Evolutionary conservation across 139 green algal species (phyloP).

Genomic region (Gonium pectorale): DNA sequence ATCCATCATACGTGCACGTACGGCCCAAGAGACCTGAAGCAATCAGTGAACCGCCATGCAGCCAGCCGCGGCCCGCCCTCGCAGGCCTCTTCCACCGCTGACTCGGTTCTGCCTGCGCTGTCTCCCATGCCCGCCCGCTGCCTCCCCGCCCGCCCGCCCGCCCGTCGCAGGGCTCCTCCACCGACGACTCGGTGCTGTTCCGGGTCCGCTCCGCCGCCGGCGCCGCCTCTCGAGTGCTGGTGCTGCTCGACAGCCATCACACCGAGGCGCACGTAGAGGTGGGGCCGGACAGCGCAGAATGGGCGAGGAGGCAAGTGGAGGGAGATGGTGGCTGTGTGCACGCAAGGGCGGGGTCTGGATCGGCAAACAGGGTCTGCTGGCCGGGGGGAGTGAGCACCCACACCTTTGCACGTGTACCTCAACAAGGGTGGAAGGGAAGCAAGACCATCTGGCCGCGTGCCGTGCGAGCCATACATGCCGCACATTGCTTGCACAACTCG

Average conservation of each 20-base stretch:
- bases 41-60: too few relatives aligned
- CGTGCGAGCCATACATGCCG: too few relatives aligned
- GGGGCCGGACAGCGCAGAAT: neutral
- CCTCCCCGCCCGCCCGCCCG: neutral
- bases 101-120: neutral
- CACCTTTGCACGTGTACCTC: too few relatives aligned
- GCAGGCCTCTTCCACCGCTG: neutral
- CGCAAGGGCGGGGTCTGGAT: too few relatives aligned
- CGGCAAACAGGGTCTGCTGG: too few relatives aligned
- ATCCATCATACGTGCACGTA: too few relatives aligned
- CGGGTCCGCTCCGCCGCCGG: neutral
- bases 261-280: conserved; percentile 49
- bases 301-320: neutral
- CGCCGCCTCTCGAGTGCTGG: conserved; percentile 39
- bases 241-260: conserved; percentile 62
- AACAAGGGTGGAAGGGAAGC: neutral
- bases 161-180: conserved; percentile 21
- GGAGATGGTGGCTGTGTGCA: too few relatives aligned
- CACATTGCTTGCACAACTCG: too few relatives aligned
- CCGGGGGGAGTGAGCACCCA: too few relatives aligned
- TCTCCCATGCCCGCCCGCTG: neutral
- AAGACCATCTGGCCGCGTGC: neutral
- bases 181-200: neutral
- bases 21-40: too few relatives aligned
- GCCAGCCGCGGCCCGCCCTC: neutral